These are phyloP conservation scores for Helicostylum pulchrum DNA, from an alignment of 192 early-diverging fungal genomes.

Conservation along the genomic window DNA sequence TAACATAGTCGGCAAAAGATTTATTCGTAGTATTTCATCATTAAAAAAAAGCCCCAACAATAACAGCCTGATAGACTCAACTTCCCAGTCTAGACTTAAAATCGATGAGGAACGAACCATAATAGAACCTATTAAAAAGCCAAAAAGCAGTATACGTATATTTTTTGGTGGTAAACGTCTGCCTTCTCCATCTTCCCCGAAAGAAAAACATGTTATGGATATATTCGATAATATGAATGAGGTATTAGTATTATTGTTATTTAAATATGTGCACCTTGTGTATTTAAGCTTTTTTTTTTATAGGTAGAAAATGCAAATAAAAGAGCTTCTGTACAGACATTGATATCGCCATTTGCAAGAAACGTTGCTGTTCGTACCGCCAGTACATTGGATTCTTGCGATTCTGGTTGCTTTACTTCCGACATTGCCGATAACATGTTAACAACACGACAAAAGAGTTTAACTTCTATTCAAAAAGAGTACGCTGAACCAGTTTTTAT, in stretches of 20 bases:
- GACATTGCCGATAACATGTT: not conserved
- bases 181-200: not conserved
- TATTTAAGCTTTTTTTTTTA: too few species aligned
- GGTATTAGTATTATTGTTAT: not conserved
- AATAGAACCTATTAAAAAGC: not conserved
- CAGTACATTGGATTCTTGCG: not conserved
- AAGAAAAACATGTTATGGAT: not conserved
- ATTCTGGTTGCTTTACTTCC: conserved; percentile 3
- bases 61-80: not conserved
- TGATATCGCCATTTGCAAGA: conserved; percentile 25
- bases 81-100: not conserved
- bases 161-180: too few species aligned
- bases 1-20: conserved; percentile 10
- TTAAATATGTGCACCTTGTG: not conserved
- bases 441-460: not conserved
- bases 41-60: conserved; percentile 1
- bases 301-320: not conserved
- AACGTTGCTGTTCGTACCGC: conserved; percentile 17
- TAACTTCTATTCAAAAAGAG: conserved; percentile 21
- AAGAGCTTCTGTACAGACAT: conserved; percentile 21
- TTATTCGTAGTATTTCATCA: conserved; percentile 13
- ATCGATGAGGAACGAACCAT: not conserved
- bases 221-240: not conserved
- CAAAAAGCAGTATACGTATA: not conserved
- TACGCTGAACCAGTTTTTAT: conserved; percentile 29